Evolutionary conservation across 371 early-diverging fungal species (phyloP), one percentile per base, ranked within the genome.

Genomic region (Quaeritorhiza haematococci): DNA sequence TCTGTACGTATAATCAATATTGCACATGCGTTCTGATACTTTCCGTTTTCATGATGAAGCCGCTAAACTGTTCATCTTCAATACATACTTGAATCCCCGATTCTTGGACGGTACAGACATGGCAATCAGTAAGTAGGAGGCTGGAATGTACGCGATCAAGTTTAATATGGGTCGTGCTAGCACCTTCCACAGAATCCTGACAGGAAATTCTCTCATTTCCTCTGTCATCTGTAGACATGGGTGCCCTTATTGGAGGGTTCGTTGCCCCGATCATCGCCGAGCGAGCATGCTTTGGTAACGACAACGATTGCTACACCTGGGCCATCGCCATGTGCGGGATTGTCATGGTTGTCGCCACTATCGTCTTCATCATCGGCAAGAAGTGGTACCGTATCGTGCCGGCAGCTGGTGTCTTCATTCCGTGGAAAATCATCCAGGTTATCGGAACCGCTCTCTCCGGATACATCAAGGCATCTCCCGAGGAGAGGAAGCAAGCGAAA

Each of bases 301-400:
- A 54, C 17, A 19, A 47, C 47, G 32, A 55, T 23, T 19, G 57
- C 28, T 59, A 33, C 43, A 35, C 59, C 28, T 8, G 43, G 13
- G 32, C 21, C 26, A 54, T 64, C 49, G 58, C 45, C 45, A 49
- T 69, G 53, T 69, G 71, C 56, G 56, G 72, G 49, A 47, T 44
- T 56, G 69, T 75, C 58, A 71, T 82, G 43, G 59, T 55, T 28
- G 3, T 68, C 35, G 76, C 80, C 24, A 44, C 71, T 3, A 44
- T 50, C 23, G 50, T 80, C 49, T 80, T 83, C 63, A 63, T 70
- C 30, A 32, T 66, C 48, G 84, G 82, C 35, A 64, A 72, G 47
- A 58, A 61, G 17, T 69, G 46, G 64, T 84, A 84, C 73, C 72
- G 80, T 55, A 67, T 80, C 44, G 78, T 79, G 17, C 82, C 80